Base-by-base conservation (phyloP, 1,139 yeast genomes). In the Kazachstania sp. region DNA sequence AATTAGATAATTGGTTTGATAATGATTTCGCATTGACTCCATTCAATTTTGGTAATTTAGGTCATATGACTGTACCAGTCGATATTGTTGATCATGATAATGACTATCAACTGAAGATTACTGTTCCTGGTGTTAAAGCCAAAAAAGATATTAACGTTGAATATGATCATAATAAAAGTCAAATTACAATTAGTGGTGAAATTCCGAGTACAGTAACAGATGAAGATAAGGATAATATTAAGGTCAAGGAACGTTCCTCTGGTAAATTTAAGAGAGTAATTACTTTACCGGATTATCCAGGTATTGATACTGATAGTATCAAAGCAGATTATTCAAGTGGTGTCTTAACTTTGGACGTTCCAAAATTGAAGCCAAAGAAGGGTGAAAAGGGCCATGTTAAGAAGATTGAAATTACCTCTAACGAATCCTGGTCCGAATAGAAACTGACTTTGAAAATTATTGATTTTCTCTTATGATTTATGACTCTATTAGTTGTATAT, bases 261-360 rank as follows among this genome's bases (percentile, higher is more conserved):
- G 75, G 76, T 47, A 65, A 59, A 39, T 72, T 72, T 54, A 69
- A 67, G 54, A 64, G 75, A 53, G 60, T 60, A n/a, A 55, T 72
- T 45, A 59, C 63, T 4, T 59, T 72, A 38, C 75, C 76, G 37
- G 54, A 57, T 3, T 49, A 56, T 12, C 65, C 66, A 11, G 66
- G 65, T 41, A 50, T 72, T 38, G 73, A 71, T 52, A 72, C 70
- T 29, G 69, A 64, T 3, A 63, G 67, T 41, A 71, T 72, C 51
- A 63, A 59, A 51, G 75, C 74, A 15, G 64, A 55, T 42, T 69
- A 68, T 52, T 58, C 64, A 16, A 63, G 69, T 45, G 76, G 76
- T 52, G 66, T 72, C 28, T 58, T 72, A 53, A 61, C 64, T 28
- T 56, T 72, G 50, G 58, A 54, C 13, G 62, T 71, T 45, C 74